Percentiles rank a stretch among this genome's conserved stretches.
Conservation (phyloP, 202 grass and related monocot genomes). For the Musa balbisiana region DNA sequence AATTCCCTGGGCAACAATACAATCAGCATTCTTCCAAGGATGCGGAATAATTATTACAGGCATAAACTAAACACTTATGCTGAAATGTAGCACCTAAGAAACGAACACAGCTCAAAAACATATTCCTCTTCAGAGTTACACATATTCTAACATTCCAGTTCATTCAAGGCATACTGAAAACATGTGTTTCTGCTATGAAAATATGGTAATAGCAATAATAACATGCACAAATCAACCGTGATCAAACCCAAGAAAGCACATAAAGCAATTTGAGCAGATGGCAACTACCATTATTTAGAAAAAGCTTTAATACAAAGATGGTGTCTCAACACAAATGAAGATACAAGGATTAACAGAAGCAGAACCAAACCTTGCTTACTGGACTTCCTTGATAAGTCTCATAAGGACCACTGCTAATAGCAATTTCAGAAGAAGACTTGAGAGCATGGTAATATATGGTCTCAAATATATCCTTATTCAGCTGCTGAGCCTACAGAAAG, state of each 20-base stretch:
- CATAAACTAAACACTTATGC: background rate
- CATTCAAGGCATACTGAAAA: too few relatives aligned
- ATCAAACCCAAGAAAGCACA: too few relatives aligned
- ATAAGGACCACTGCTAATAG: slow-evolving; percentile 76
- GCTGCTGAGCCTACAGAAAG: slow-evolving; percentile 64
- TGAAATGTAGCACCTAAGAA: too few relatives aligned
- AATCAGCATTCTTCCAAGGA: background rate
- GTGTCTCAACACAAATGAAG: too few relatives aligned
- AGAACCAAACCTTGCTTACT: slow-evolving; percentile 66
- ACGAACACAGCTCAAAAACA: too few relatives aligned
- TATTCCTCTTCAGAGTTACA: too few relatives aligned
- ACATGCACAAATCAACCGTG: too few relatives aligned
- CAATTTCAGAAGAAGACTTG: slow-evolving; percentile 79
- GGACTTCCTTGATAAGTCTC: slow-evolving; percentile 91
- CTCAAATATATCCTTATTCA: slow-evolving; percentile 96
- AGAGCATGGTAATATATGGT: slow-evolving; percentile 81
- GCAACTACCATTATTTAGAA: background rate
- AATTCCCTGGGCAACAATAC: slow-evolving; percentile 47
- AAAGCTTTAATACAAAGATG: background rate
- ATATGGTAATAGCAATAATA: too few relatives aligned
- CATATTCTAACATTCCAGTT: too few relatives aligned
- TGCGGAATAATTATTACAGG: background rate
- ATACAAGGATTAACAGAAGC: background rate
- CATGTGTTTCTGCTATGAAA: too few relatives aligned
- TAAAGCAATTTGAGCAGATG: background rate